Evolutionary conservation across 306 rosid species (phyloP), one percentile per base, ranked within the genome.

Genomic region (Pterocarpus macrocarpus): DNA sequence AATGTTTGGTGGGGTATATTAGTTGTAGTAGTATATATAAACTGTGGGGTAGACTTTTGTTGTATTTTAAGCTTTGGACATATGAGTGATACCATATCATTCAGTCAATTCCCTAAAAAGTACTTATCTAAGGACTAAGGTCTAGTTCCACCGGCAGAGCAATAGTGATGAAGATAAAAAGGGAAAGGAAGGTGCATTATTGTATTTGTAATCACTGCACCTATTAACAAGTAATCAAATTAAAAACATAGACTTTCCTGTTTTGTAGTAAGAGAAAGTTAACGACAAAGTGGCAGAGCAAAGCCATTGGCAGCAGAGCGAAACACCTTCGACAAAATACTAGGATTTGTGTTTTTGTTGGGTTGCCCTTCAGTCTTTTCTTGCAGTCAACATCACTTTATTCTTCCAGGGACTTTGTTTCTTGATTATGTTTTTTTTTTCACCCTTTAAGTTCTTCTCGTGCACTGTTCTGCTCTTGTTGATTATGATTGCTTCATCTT

Each of bases 161-260:
- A 0, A 1, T 11, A 16, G 22, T 15, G 28, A 15, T 55, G 58
- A 75, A 39, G 69, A 52, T 76, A 63, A 64, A 76, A 79, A 65
- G 56, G 74, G 69, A 32, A n/a, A 79, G 66, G 65, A 22, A 17
- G 76, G 39, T 69, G 86, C 68, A 71, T 61, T 64, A 73, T 62
- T 34, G 41, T 62, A 47, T 34, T 34, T 28, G 28, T 62, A 47
- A 22, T 53, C 69, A 32, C 79, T 52, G 45, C 59, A 34, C 8
- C 79, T 59, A 59, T 28, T 59, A 52, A 13, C 5, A 47, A 55
- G 17, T 45, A 34, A 80, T 56, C 16, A 76, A 73, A 45, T 36
- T 58, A 22, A 69, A 34, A 36, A 44, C 69, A 44, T 22, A 41
- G 64, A 9, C 75, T 39, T 70, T 50, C 72, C 41, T 38, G 41